phyloP scores from a whole-genome alignment of 495 filamentous ascomycete species.

The Parathielavia appendiculata region DNA sequence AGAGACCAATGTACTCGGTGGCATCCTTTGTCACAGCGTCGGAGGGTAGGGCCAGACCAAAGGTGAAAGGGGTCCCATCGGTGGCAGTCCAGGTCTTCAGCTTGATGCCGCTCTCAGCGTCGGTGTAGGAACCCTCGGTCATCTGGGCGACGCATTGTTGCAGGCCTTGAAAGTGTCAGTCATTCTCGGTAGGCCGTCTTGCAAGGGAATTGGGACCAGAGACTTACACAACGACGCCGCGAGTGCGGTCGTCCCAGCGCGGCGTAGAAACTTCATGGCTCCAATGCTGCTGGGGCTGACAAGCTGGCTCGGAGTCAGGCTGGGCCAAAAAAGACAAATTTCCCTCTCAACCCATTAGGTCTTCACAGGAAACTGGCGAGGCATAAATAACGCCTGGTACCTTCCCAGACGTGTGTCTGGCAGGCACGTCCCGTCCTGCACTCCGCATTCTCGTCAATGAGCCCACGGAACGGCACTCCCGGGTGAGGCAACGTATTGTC shows the following conservation, averaged over 20 bases:
- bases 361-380: conserved; percentile 1
- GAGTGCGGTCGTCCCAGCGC: conserved; percentile 26
- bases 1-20: conserved; percentile 54
- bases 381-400: conserved; percentile 17
- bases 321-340: conserved; percentile 20
- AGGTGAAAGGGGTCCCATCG: conserved; percentile 37
- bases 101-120: conserved; percentile 38
- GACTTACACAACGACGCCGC: conserved; percentile 32
- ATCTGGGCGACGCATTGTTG: conserved; percentile 28
- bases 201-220: not conserved
- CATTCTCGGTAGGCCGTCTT: not conserved
- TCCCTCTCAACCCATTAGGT: not conserved
- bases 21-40: conserved; percentile 47
- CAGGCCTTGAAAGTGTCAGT: conserved; percentile 24
- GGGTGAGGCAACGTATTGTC: conserved; percentile 25
- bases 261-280: conserved; percentile 33
- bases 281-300: conserved; percentile 17
- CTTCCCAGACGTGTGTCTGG: conserved; percentile 2
- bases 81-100: conserved; percentile 38
- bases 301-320: conserved; percentile 15
- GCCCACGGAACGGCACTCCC: conserved; percentile 27
- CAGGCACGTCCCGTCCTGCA: not conserved
- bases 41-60: conserved; percentile 52
- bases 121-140: conserved; percentile 32
- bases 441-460: conserved; percentile 26